A percentile compares a stretch with the other conserved stretches of the same genome.
Conservation (phyloP, 805 yeast genomes). For the Saccharomycopsis guyanensis region DNA sequence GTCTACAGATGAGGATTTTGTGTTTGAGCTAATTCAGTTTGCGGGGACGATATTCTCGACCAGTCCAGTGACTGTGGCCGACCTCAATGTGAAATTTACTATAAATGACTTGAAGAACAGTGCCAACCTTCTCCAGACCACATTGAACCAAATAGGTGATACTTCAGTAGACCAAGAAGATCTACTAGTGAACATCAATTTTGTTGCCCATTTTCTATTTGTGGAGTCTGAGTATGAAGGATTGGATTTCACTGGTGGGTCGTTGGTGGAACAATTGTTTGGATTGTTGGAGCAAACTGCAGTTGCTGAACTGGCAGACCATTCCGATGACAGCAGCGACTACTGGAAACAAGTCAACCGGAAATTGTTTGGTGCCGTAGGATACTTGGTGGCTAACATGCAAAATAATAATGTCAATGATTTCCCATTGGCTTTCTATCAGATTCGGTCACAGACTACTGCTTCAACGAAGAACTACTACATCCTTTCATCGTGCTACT, state of each 20-base stretch:
- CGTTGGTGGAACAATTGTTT: neutral
- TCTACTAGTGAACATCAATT: no score
- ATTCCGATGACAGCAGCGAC: neutral
- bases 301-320: neutral
- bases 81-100: neutral
- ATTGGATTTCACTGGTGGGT: neutral
- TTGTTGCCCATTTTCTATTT: neutral
- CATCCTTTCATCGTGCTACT: constrained; percentile 6
- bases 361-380: constrained; percentile 14
- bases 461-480: constrained; percentile 1
- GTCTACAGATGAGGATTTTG: neutral
- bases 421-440: constrained; percentile 1
- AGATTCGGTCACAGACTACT: neutral
- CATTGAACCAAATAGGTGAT: neutral
- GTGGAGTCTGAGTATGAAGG: constrained; percentile 1
- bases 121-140: neutral
- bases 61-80: neutral
- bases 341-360: constrained; percentile 13
- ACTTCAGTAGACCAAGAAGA: neutral
- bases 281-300: neutral
- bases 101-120: neutral
- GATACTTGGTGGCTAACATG: constrained; percentile 13
- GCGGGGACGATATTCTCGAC: neutral
- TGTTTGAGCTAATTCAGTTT: neutral
- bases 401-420: constrained; percentile 7